Base-by-base conservation (phyloP, 768 basidiomycete species). In the Sistotremastrum suecicum region DNA sequence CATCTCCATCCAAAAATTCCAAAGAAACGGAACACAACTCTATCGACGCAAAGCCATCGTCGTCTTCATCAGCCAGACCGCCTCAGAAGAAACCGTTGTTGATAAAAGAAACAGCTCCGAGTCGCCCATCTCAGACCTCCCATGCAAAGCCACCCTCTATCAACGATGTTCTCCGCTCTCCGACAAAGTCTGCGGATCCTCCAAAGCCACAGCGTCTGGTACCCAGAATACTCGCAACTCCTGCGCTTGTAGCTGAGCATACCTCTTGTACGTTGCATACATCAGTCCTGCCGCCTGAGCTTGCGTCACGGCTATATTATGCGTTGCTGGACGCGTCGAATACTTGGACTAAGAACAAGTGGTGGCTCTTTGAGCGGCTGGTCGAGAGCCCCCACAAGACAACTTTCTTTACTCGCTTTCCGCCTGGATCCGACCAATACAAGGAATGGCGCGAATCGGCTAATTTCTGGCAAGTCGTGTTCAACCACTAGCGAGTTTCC, bases 371-470 rank as follows among this genome's bases (percentile, higher is more conserved):
- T 59, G 84, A 89, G 54, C 69, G 78, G 20, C 50, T 88, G 9
- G 87, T 88, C 2, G 83, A 88, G 61, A 85, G 83, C 53, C 84
- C 86, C 3, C 86, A 89, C 62, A 67, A 75, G n/a, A 83, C 86
- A 1, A 74, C 80, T 1, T 86, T 88, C 60, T 89, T 74, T 61
- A 75, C 74, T 4, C 63, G 84, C 42, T 68, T 66, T 51, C 67
- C 64, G 31, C 63, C 70, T 46, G 67, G 69, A 3, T 50, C 66
- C 7, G 65, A 66, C 30, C 59, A 63, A 10, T 63, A 75, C 42
- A 65, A 71, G 36, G 61, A 65, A 6, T 81, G 81, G 80, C 74
- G 78, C 45, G 74, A 83, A 53, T 76, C 80, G 10, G 84, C 85
- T 2, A 79, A 73, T 50, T 83, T 71, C 56, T 88, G 86, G 86